Conservation (phyloP, 176 grass and related monocot genomes). For the Eleusine indica region DNA sequence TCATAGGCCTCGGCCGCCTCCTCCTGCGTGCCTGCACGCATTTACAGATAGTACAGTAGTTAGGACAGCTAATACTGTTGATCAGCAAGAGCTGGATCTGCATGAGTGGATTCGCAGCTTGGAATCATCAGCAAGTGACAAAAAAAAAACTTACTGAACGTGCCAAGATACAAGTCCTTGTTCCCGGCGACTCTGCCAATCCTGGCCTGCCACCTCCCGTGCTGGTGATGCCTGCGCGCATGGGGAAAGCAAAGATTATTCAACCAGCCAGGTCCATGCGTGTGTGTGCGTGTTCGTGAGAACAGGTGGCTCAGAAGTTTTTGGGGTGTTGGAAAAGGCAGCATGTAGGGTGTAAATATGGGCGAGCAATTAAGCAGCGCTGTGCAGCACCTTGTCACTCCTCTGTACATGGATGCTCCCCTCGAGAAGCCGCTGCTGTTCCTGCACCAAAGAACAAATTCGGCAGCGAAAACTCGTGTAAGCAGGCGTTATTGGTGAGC, state of each 20-base stretch:
- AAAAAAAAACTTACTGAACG: conserved; percentile 78
- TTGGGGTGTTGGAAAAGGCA: conserved; percentile 50
- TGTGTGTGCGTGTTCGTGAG: conserved; percentile 34
- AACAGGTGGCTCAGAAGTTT: conserved; percentile 7
- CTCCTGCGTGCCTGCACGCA: conserved; percentile 81
- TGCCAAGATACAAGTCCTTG: conserved; percentile 96
- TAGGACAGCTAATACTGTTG: too few species aligned
- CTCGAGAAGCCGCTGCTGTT: conserved; percentile 98
- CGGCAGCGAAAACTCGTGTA: conserved; percentile 16
- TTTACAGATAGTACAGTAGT: neutral
- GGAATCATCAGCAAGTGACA: neutral
- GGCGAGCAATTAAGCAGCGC: conserved; percentile 11
- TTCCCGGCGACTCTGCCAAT: conserved; percentile 95
- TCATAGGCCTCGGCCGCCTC: conserved; percentile 95
- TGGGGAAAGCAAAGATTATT: conserved; percentile 39
- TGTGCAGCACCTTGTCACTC: conserved; percentile 83
- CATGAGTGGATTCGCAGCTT: too few species aligned
- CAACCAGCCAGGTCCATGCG: conserved; percentile 32
- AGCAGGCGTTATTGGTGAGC: conserved; percentile 24
- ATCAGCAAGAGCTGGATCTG: too few species aligned
- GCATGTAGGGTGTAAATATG: conserved; percentile 47
- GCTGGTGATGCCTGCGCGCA: conserved; percentile 94
- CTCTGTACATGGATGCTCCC: conserved; percentile 94
- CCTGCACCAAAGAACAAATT: conserved; percentile 57
- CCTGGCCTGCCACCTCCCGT: conserved; percentile 96